These are phyloP conservation scores for Pseudonectria buxi DNA, from an alignment of 2,329 filamentous ascomycete species.

Conservation along the genomic window DNA sequence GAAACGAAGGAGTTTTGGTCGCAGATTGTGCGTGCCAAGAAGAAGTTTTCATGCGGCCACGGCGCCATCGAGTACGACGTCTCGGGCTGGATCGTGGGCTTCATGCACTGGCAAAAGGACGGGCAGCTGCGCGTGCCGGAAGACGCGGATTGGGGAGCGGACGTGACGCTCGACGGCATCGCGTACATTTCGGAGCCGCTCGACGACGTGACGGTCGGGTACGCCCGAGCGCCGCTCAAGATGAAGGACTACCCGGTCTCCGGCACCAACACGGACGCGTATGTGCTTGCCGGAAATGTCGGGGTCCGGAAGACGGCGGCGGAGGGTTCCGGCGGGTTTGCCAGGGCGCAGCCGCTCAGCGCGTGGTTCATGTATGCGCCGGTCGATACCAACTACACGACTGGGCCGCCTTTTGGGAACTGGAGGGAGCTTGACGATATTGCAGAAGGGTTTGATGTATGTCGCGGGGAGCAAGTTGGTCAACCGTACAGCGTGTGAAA, in stretches of 20 bases:
- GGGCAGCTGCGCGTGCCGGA: conserved; percentile 23
- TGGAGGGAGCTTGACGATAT: conserved; percentile 14
- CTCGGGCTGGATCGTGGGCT: conserved; percentile 43
- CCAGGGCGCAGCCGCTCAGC: conserved; percentile 29
- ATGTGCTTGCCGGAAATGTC: conserved; percentile 32
- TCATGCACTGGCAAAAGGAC: conserved; percentile 36
- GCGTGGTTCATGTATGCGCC: conserved; percentile 37
- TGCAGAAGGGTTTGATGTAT: conserved; percentile 1
- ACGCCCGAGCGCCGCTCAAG: conserved; percentile 33
- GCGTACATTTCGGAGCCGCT: conserved; percentile 23
- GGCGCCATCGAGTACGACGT: conserved; percentile 29
- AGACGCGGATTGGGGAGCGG: conserved; percentile 1
- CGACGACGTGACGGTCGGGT: conserved; percentile 29
- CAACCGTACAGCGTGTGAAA: no score
- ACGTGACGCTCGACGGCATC: conserved; percentile 22
- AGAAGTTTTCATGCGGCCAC: conserved; percentile 21
- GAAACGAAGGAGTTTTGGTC: conserved; percentile 37
- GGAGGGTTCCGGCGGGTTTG: conserved; percentile 10
- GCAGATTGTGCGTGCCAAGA: conserved; percentile 32
- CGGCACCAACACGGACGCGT: conserved; percentile 24
- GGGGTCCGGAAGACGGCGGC: conserved; percentile 25
- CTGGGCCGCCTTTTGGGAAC: conserved; percentile 13
- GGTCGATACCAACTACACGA: conserved; percentile 19
- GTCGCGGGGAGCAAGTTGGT: not conserved
- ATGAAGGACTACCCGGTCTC: conserved; percentile 27